Conservation (phyloP, 352 stramenopile species). For the Saprolegnia parasitica region DNA sequence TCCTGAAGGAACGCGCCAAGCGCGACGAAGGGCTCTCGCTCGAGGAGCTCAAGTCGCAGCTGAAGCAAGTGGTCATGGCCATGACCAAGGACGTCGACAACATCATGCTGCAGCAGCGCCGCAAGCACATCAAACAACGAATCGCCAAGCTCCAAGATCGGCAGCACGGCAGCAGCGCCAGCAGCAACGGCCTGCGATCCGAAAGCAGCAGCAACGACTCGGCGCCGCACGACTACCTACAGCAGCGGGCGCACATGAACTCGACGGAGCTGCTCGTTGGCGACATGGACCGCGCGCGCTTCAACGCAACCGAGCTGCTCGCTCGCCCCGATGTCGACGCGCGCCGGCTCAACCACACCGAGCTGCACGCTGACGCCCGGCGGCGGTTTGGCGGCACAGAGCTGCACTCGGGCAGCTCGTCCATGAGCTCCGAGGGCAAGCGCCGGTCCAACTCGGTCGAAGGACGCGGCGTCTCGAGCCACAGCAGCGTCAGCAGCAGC, state of each 20-base stretch:
- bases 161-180: not conserved
- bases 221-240: not conserved
- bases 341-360: not conserved
- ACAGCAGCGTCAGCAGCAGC: not conserved
- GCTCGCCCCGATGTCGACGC: not conserved
- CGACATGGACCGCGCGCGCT: not conserved
- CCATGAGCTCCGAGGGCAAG: not conserved
- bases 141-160: constrained; percentile 17
- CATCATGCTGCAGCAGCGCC: constrained; percentile 10
- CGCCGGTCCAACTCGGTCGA: not conserved
- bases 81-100: constrained; percentile 9
- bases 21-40: constrained; percentile 5
- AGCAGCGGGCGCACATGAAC: not conserved
- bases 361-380: not conserved
- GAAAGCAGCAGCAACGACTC: not conserved
- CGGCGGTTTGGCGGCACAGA: not conserved
- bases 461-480: not conserved
- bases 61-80: constrained; percentile 7
- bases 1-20: constrained; percentile 6
- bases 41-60: constrained; percentile 21
- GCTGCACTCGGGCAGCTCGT: not conserved
- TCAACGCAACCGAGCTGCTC: constrained; percentile 8
- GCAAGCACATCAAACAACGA: constrained; percentile 14
- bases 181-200: not conserved
- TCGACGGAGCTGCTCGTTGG: not conserved